These are phyloP conservation scores for Knoxia roxburghii DNA, from an alignment of 257 asterid species.

Conservation along the genomic window DNA sequence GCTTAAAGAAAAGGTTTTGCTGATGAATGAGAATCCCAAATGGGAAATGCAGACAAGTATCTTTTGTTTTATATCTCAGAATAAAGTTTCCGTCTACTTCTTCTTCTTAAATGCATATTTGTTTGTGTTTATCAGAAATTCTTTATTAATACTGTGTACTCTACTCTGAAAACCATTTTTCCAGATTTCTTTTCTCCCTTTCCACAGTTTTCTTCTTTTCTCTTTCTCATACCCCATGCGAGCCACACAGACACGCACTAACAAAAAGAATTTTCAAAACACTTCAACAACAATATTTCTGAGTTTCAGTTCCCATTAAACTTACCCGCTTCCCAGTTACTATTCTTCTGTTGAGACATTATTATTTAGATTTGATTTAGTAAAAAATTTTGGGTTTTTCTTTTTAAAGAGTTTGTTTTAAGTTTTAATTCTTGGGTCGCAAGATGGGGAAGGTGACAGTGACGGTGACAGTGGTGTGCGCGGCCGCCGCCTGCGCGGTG, in stretches of 20 bases:
- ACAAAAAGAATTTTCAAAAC: neutral
- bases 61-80: neutral
- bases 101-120: neutral
- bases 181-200: neutral
- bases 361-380: too few relatives aligned
- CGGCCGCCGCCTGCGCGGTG: constrained; percentile 63
- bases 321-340: neutral
- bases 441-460: constrained; percentile 66
- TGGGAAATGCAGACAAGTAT: neutral
- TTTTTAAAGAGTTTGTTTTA: neutral
- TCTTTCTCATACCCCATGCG: neutral
- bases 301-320: neutral
- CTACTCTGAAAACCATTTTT: too few relatives aligned
- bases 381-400: neutral
- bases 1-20: too few relatives aligned
- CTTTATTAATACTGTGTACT: neutral
- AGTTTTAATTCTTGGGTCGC: neutral
- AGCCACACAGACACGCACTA: neutral
- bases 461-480: constrained; percentile 52
- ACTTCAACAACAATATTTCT: neutral
- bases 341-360: neutral
- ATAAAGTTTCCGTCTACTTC: neutral
- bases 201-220: neutral
- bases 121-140: neutral
- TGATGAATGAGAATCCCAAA: neutral